Evolutionary conservation across 768 basidiomycete species (phyloP).

Genomic region (Peribolospora baueri): DNA sequence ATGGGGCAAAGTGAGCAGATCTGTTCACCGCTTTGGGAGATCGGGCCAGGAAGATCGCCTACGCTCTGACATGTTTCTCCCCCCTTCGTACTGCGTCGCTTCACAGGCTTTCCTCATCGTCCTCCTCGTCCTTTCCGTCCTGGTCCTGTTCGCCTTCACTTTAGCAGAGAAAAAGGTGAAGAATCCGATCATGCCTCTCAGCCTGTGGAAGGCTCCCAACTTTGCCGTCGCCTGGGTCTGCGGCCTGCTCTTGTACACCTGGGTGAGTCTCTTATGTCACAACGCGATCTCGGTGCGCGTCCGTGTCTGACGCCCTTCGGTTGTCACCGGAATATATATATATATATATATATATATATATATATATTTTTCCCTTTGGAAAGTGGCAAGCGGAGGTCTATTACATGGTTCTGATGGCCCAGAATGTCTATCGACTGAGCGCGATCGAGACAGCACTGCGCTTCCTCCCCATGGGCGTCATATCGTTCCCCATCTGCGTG

Average conservation of each 20-base stretch:
- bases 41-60: too few relatives aligned
- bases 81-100: not conserved
- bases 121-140: conserved; percentile 5
- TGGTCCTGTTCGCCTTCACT: conserved; percentile 3
- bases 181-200: conserved; percentile 8
- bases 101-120: conserved; percentile 3
- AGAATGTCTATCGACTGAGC: not conserved
- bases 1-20: conserved; percentile 1
- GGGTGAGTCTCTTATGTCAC: conserved; percentile 3
- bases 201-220: conserved; percentile 3
- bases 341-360: too few relatives aligned
- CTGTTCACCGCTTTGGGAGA: not conserved
- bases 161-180: conserved; percentile 8
- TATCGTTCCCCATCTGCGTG: not conserved
- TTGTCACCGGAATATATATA: too few relatives aligned
- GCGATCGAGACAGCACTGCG: not conserved
- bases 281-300: not conserved
- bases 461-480: conserved; percentile 5
- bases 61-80: too few relatives aligned
- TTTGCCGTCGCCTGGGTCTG: conserved; percentile 9
- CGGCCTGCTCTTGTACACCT: conserved; percentile 9
- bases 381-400: conserved; percentile 1
- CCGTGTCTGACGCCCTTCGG: too few relatives aligned
- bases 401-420: conserved; percentile 1
- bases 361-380: too few relatives aligned